These are phyloP conservation scores for Nothophaeocryptopus gaeumannii DNA, from an alignment of 2,329 filamentous ascomycete genomes.

Conservation along the genomic window DNA sequence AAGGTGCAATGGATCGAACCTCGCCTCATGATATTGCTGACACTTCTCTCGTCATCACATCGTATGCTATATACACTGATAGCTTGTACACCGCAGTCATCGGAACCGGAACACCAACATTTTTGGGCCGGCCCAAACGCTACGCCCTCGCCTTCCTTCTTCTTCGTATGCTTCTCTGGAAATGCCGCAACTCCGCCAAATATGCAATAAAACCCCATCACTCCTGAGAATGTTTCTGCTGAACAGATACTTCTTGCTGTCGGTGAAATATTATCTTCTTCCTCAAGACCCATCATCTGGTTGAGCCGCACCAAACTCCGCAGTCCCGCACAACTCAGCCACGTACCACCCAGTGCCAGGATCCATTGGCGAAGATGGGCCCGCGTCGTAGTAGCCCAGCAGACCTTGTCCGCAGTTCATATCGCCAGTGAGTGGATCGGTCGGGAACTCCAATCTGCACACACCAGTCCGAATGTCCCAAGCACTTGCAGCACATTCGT, in stretches of 20 bases:
- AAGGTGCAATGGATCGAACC: no score
- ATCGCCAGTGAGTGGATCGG: constrained; percentile 23
- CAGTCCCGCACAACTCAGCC: constrained; percentile 29
- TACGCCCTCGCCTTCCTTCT: no score
- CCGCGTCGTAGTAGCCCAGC: constrained; percentile 30
- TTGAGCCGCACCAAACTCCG: constrained; percentile 25
- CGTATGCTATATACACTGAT: no score
- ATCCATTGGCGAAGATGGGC: constrained; percentile 32
- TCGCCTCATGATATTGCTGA: no score
- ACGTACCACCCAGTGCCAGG: constrained; percentile 32
- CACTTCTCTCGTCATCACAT: no score
- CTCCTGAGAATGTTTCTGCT: no score
- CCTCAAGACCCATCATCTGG: constrained; percentile 34
- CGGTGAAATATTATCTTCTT: neutral
- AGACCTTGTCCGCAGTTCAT: constrained; percentile 31
- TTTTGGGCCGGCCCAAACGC: no score
- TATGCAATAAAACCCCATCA: no score
- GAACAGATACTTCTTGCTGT: neutral
- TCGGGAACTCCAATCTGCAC: constrained; percentile 32
- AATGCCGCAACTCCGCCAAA: no score
- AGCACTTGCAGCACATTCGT: constrained; percentile 28
- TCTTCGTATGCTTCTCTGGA: no score
- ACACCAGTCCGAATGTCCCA: constrained; percentile 31
- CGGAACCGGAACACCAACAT: no score
- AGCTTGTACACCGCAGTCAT: no score